Conservation (phyloP, 352 stramenopile species). For the Pythium pyrilobum region DNA sequence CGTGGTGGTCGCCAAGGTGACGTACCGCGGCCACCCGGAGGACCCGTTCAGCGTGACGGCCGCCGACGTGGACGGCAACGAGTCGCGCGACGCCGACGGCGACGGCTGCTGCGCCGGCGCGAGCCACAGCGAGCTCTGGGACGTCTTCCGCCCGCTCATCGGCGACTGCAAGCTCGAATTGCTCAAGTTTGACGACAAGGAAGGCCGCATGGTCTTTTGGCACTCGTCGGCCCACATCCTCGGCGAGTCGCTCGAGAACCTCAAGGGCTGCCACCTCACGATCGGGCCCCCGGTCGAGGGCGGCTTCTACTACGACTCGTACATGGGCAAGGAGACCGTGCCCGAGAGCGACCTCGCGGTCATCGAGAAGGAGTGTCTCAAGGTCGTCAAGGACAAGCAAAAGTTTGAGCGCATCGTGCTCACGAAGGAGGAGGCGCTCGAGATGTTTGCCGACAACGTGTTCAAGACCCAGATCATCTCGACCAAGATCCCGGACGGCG, state of each 20-base stretch:
- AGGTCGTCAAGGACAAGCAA: conserved; percentile 93
- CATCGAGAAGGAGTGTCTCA: conserved; percentile 91
- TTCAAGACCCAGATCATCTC: conserved; percentile 97
- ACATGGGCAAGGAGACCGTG: conserved; percentile 90
- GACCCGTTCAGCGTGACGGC: conserved; percentile 77
- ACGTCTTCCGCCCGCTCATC: conserved; percentile 96
- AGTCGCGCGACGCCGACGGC: conserved; percentile 48
- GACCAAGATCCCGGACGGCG: conserved; percentile 95
- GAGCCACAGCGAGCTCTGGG: conserved; percentile 90
- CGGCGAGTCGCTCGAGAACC: conserved; percentile 94
- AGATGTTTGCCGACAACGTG: conserved; percentile 99
- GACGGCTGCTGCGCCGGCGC: conserved; percentile 45
- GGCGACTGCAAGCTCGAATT: conserved; percentile 95
- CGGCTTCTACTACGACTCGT: conserved; percentile 99
- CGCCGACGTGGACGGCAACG: conserved; percentile 88
- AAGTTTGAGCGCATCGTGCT: conserved; percentile 94
- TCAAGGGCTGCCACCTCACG: conserved; percentile 93
- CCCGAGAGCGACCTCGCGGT: conserved; percentile 60
- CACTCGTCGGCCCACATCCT: conserved; percentile 99
- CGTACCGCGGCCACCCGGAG: conserved; percentile 56
- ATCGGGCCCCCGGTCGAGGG: conserved; percentile 94
- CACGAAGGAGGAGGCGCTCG: conserved; percentile 90
- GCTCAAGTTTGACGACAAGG: conserved; percentile 97
- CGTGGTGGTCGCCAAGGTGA: conserved; percentile 92
- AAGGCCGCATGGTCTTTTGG: conserved; percentile 93